Evolutionary conservation across 2,329 filamentous ascomycete species (phyloP).

Genomic region (Cordyceps pruinosa): DNA sequence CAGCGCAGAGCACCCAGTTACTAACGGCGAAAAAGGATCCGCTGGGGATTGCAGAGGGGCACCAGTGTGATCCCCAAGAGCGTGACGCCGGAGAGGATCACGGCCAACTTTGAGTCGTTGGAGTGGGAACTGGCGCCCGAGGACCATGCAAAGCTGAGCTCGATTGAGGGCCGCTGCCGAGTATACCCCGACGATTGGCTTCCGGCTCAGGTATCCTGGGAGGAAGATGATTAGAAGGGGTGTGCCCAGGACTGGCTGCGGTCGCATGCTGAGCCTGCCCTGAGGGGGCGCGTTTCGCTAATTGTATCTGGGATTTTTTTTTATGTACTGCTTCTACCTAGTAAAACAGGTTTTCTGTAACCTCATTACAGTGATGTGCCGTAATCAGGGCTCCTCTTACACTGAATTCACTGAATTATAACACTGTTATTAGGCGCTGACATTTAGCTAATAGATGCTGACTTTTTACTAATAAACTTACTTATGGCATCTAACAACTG

Average conservation of each 20-base stretch:
- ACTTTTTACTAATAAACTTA: no score
- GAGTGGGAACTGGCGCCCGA: background rate
- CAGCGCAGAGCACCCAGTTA: background rate
- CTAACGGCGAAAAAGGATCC: background rate
- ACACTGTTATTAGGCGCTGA: no score
- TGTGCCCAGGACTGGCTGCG: no score
- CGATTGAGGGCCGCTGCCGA: background rate
- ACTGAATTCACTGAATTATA: no score
- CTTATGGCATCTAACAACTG: no score
- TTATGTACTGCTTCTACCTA: no score
- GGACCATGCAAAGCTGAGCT: background rate
- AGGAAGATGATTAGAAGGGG: constrained; percentile 1
- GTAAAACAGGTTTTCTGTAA: no score
- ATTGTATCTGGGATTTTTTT: no score
- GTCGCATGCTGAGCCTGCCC: no score
- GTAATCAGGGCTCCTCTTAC: no score
- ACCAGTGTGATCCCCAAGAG: constrained; percentile 8
- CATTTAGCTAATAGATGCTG: no score
- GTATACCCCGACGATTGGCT: constrained; percentile 8
- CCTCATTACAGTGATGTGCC: no score
- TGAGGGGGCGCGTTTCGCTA: background rate
- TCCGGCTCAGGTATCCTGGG: background rate
- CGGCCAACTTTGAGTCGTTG: background rate
- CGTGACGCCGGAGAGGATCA: background rate
- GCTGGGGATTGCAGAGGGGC: constrained; percentile 1